Evolutionary conservation across 129 eudicot species (phyloP).

Genomic region (Cynara cardunculus): DNA sequence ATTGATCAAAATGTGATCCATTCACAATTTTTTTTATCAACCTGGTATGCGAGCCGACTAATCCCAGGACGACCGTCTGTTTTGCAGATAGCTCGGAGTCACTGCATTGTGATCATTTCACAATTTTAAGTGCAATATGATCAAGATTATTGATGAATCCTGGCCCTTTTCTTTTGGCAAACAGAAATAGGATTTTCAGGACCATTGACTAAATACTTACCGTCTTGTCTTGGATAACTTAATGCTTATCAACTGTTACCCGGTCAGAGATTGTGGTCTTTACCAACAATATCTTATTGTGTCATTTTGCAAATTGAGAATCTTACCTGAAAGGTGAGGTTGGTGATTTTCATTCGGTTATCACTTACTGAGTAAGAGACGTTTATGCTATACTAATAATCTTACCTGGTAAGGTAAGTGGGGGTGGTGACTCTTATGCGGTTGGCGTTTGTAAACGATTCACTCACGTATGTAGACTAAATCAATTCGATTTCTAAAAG

Average conservation of each 20-base stretch:
- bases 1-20: not conserved
- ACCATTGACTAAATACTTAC: not conserved
- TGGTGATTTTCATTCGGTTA: not conserved
- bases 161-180: not conserved
- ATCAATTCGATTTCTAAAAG: not conserved
- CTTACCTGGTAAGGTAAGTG: no score
- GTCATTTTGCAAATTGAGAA: not conserved
- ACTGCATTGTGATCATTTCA: not conserved
- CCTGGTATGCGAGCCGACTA: no score
- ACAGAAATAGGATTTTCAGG: no score
- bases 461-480: not conserved
- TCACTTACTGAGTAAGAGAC: not conserved
- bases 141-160: not conserved
- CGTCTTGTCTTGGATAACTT: not conserved
- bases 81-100: no score
- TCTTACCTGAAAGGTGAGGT: not conserved
- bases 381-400: no score
- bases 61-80: no score
- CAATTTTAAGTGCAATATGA: not conserved
- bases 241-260: not conserved
- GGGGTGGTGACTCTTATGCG: not conserved
- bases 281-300: not conserved
- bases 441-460: not conserved
- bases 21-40: not conserved
- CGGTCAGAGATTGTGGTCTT: not conserved